Base-by-base conservation (phyloP, 345 rosid genomes). In the Erysimum cheiranthoides region DNA sequence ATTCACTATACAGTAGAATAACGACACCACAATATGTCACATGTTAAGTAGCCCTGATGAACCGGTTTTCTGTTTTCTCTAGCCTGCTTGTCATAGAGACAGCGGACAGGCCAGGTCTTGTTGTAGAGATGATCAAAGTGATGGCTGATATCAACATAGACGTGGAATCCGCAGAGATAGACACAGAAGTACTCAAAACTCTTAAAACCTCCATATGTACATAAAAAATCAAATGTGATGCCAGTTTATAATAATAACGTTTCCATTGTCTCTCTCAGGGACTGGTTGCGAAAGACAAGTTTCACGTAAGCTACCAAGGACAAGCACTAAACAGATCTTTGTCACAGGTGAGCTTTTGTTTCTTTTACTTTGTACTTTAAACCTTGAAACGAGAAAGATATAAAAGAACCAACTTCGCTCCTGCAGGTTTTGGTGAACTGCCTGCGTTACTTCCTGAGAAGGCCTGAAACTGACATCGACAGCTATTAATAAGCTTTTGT, bases 301-400 rank as follows among this genome's bases (percentile, higher is more conserved):
- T 95, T 70, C 94, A 90, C 78, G 97, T 95, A 61, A 92, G 99
- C 91, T 95, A 95, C 82, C 61, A 91, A 83, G 99, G 96, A 5
- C 86, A 90, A 66, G 90, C 98, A 36, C 77, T 91, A 8, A 86
- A 88, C 72, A 79, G 82, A 30, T 87, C 97, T 1, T 77, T 91
- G 74, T 85, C 98, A 53, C 89, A 89, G 93, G 98, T 93, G 80
- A 73, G 21, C 61, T 40, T 36, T 34, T 14, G 45, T 6, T 11
- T 61, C 52, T 2, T 27, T 13, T 12, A 4, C 47, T 49, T 39
- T 25, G 5, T 8, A 68, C 43, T 16, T 53, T 5, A 10, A 43
- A 32, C 12, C 17, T 62, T 53, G 8, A 8, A 11, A 32, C 36
- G 43, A 71, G 27, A 66, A 25, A 18, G 7, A 27, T 50, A 9